Evolutionary conservation across 2,329 filamentous ascomycete genomes (phyloP).

Genomic region (Cladosporium oxysporum): DNA sequence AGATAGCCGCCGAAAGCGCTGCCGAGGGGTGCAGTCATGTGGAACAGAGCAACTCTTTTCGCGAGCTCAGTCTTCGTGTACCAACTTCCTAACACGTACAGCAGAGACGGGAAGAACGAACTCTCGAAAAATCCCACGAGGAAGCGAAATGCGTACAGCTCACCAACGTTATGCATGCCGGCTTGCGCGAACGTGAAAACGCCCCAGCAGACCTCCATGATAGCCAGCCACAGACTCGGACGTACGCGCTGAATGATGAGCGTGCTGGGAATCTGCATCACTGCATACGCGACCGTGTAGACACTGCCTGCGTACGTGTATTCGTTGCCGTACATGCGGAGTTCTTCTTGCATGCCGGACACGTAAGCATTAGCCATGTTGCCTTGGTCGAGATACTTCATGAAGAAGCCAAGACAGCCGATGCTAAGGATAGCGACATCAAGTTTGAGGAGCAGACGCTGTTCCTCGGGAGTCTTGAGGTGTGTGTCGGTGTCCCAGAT

Average conservation of each 20-base stretch:
- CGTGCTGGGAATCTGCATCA: constrained; percentile 24
- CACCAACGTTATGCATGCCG: constrained; percentile 17
- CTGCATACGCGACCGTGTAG: constrained; percentile 23
- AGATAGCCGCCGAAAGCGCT: constrained; percentile 55
- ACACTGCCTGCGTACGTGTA: constrained; percentile 22
- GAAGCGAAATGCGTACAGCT: constrained; percentile 22
- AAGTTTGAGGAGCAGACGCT: constrained; percentile 52
- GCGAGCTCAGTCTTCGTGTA: constrained; percentile 20
- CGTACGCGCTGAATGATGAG: constrained; percentile 20
- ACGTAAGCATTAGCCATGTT: constrained; percentile 46
- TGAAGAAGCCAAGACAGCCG: constrained; percentile 44
- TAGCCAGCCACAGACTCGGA: constrained; percentile 16
- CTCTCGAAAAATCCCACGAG: constrained; percentile 24
- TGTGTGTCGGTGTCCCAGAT: constrained; percentile 58
- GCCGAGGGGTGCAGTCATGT: background rate
- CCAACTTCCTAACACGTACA: constrained; percentile 24
- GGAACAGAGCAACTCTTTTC: constrained; percentile 17
- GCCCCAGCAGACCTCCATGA: constrained; percentile 20
- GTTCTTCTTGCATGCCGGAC: constrained; percentile 14
- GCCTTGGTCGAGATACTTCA: constrained; percentile 48
- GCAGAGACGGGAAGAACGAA: constrained; percentile 26
- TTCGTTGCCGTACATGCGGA: constrained; percentile 15
- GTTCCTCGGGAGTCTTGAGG: constrained; percentile 52
- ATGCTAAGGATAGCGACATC: constrained; percentile 41
- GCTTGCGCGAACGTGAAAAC: constrained; percentile 24